These are phyloP conservation scores for Trichomonas tenax DNA, from an alignment of 208 protist genomes.

Conservation along the genomic window DNA sequence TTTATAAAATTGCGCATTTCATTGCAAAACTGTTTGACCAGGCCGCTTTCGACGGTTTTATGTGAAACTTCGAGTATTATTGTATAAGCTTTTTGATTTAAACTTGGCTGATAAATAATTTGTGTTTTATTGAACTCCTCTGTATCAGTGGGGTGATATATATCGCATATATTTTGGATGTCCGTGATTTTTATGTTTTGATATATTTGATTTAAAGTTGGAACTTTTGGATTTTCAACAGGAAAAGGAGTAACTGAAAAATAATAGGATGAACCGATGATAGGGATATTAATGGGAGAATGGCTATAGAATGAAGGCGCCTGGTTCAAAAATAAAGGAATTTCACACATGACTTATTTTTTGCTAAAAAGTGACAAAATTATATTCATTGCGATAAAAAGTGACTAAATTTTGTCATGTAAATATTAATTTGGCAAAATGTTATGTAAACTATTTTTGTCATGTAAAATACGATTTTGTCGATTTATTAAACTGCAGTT, in stretches of 20 bases:
- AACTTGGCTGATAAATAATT: neutral
- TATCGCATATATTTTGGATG: neutral
- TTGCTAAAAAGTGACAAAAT: too few species aligned
- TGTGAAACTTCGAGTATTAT: neutral
- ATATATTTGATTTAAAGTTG: neutral
- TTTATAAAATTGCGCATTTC: neutral
- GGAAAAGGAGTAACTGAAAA: neutral
- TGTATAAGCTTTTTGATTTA: neutral
- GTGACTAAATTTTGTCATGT: too few species aligned
- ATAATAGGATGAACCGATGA: neutral
- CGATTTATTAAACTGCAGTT: too few species aligned
- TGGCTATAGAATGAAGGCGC: neutral
- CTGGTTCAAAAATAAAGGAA: neutral
- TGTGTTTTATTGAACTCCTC: neutral
- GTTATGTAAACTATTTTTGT: too few species aligned
- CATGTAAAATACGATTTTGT: too few species aligned
- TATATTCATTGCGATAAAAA: too few species aligned
- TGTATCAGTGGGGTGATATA: neutral
- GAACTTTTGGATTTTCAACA: neutral
- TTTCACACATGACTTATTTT: neutral
- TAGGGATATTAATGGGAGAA: neutral
- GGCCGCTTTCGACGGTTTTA: neutral
- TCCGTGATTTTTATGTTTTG: neutral
- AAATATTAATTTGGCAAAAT: too few species aligned
- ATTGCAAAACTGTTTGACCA: neutral